Conservation (phyloP, 176 grass and related monocot genomes). For the Cenchrus fungigraminus region DNA sequence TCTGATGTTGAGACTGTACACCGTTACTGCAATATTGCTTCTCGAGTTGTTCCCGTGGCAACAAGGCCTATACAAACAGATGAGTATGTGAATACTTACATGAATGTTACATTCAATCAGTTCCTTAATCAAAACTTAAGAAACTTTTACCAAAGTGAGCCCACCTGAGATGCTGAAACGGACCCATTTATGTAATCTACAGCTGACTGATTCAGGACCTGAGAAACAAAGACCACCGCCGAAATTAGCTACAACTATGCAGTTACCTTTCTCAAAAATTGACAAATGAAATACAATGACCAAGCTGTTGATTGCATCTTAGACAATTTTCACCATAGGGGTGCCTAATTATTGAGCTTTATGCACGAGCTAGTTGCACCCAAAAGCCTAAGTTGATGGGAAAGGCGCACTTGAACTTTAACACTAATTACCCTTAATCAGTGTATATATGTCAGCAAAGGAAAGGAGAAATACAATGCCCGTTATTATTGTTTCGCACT, state of each 20-base stretch:
- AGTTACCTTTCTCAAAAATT: background rate
- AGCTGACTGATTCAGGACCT: constrained; percentile 85
- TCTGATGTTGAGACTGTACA: constrained; percentile 56
- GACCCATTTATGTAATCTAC: constrained; percentile 79
- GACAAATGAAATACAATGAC: constrained; percentile 27
- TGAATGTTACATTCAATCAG: constrained; percentile 37
- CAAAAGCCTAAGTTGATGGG: background rate
- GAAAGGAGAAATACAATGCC: constrained; percentile 3
- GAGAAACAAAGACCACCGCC: constrained; percentile 27
- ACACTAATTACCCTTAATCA: background rate
- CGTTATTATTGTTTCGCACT: background rate
- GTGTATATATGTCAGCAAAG: background rate
- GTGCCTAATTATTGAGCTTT: background rate
- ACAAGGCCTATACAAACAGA: constrained; percentile 65
- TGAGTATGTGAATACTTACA: constrained; percentile 1
- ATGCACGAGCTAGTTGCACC: background rate
- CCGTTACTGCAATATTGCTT: constrained; percentile 53
- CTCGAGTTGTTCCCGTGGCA: constrained; percentile 85
- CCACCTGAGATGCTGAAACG: constrained; percentile 70
- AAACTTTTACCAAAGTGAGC: background rate
- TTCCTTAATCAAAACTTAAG: constrained; percentile 28
- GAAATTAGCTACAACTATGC: constrained; percentile 27
- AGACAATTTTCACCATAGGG: background rate
- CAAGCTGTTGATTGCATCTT: background rate
- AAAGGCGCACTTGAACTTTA: background rate